Conservation (phyloP, 495 filamentous ascomycete genomes). For the Penicillium diatomitis region DNA sequence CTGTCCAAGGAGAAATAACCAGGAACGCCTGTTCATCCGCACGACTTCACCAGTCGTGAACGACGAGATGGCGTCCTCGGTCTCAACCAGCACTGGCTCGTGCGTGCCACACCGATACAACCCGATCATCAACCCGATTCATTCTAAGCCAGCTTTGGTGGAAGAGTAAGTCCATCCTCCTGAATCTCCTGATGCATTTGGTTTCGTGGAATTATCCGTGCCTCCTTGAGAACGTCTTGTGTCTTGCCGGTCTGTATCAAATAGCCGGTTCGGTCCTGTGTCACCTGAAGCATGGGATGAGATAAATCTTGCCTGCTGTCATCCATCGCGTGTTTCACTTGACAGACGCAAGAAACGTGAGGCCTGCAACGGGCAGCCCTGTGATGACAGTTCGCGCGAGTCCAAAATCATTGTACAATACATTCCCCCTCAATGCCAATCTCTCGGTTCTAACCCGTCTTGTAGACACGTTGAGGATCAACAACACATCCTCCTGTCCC, state of each 20-base stretch:
- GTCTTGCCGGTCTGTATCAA: too few relatives aligned
- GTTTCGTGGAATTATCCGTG: too few relatives aligned
- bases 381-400: too few relatives aligned
- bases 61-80: slow-evolving; percentile 7
- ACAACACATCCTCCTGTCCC: slow-evolving; percentile 51
- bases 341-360: not conserved
- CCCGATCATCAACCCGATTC: slow-evolving; percentile 28
- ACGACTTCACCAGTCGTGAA: not conserved
- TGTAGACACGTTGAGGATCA: slow-evolving; percentile 25
- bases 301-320: not conserved
- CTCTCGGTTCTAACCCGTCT: not conserved
- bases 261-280: too few relatives aligned
- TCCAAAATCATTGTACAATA: too few relatives aligned
- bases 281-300: not conserved
- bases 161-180: slow-evolving; percentile 26
- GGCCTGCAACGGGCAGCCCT: too few relatives aligned
- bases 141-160: slow-evolving; percentile 29
- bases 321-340: not conserved
- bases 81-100: not conserved
- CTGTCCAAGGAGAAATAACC: too few relatives aligned
- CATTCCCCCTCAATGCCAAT: not conserved
- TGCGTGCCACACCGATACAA: slow-evolving; percentile 21
- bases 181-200: not conserved
- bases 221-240: too few relatives aligned
- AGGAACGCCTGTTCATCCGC: too few relatives aligned